Evolutionary conservation across 108 stramenopile species (phyloP).

Genomic region (Pseudonitzschia pungens): DNA sequence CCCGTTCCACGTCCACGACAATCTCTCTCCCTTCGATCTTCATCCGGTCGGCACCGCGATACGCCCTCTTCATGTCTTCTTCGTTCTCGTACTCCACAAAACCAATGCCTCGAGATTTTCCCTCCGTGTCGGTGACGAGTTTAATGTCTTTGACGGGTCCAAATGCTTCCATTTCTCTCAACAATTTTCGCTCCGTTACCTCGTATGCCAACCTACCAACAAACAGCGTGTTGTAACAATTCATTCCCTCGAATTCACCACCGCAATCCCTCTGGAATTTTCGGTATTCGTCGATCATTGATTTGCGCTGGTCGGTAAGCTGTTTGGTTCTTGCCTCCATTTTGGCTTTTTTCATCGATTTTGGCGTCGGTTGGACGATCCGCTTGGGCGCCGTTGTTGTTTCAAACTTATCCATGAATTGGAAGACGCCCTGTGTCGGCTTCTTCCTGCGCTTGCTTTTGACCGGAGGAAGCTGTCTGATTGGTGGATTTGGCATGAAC

Average conservation of each 20-base stretch:
- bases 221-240: slow-evolving; percentile 95
- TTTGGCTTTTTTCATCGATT: slow-evolving; percentile 45
- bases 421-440: slow-evolving; percentile 49
- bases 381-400: slow-evolving; percentile 53
- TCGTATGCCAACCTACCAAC: slow-evolving; percentile 93
- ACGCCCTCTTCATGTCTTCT: slow-evolving; percentile 89
- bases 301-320: slow-evolving; percentile 36
- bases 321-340: slow-evolving; percentile 31
- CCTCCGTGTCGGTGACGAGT: slow-evolving; percentile 60
- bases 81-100: slow-evolving; percentile 95
- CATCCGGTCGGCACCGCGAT: slow-evolving; percentile 88
- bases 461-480: slow-evolving; percentile 61
- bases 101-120: slow-evolving; percentile 84
- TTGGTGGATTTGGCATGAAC: slow-evolving; percentile 87
- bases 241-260: slow-evolving; percentile 83
- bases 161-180: slow-evolving; percentile 91
- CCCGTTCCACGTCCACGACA: slow-evolving; percentile 96
- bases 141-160: slow-evolving; percentile 89
- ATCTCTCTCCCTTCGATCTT: slow-evolving; percentile 87
- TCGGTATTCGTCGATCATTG: slow-evolving; percentile 66
- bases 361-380: slow-evolving; percentile 56
- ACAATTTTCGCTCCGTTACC: slow-evolving; percentile 92
- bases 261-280: slow-evolving; percentile 55
- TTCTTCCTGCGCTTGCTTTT: slow-evolving; percentile 48
- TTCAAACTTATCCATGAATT: slow-evolving; percentile 65